Evolutionary conservation across 2,329 filamentous ascomycete genomes (phyloP).

Genomic region (Claviceps arundinis): DNA sequence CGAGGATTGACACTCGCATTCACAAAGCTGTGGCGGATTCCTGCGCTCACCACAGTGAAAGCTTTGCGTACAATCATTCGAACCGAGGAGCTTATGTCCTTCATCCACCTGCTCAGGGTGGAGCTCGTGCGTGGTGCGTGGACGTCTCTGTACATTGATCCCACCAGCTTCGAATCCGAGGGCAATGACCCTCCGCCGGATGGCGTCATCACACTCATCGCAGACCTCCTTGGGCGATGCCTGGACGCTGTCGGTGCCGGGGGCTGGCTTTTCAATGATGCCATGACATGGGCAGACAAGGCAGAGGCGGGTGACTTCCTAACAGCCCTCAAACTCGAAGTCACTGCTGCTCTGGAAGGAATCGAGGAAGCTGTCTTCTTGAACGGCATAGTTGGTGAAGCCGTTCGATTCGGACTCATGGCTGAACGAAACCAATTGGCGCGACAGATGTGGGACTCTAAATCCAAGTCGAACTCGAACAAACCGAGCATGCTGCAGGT

Average conservation of each 20-base stretch:
- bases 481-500: conserved; percentile 31
- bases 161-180: conserved; percentile 31
- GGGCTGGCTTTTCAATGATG: conserved; percentile 58
- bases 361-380: conserved; percentile 56
- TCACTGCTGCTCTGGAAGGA: conserved; percentile 58
- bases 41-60: conserved; percentile 44
- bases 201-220: conserved; percentile 56
- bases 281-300: conserved; percentile 34
- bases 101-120: conserved; percentile 59
- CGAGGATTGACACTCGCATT: conserved; percentile 55
- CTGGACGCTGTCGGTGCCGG: conserved; percentile 63
- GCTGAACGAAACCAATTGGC: conserved; percentile 19
- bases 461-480: conserved; percentile 13
- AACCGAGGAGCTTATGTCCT: conserved; percentile 54
- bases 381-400: conserved; percentile 50
- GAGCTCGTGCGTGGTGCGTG: conserved; percentile 64
- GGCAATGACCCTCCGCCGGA: conserved; percentile 40
- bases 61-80: conserved; percentile 50
- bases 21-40: conserved; percentile 54
- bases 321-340: conserved; percentile 51
- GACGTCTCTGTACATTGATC: conserved; percentile 58
- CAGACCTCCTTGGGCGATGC: conserved; percentile 57
- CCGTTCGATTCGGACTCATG: conserved; percentile 44
- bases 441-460: conserved; percentile 17
- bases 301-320: conserved; percentile 51